Evolutionary conservation across 495 filamentous ascomycete species (phyloP).

Genomic region (Penicillium macrosclerotiorum): DNA sequence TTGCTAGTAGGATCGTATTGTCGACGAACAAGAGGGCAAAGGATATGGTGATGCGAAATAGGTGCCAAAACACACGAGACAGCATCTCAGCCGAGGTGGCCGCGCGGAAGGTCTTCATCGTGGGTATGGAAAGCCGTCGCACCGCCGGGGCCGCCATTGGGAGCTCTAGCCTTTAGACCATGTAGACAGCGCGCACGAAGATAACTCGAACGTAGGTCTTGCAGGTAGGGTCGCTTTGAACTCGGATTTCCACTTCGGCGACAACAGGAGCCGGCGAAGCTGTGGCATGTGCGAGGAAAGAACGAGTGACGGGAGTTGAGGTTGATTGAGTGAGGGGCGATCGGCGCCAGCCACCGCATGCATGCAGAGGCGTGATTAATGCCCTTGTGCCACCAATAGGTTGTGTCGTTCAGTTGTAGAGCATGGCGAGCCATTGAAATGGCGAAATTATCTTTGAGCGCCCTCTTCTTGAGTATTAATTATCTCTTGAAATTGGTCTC

Average conservation of each 20-base stretch:
- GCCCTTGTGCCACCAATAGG: too few relatives aligned
- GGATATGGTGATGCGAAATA: slow-evolving; percentile 30
- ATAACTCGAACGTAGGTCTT: too few relatives aligned
- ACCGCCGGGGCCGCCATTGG: not conserved
- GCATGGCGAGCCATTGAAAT: too few relatives aligned
- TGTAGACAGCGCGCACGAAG: too few relatives aligned
- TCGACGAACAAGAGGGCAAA: slow-evolving; percentile 54
- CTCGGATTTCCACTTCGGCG: too few relatives aligned
- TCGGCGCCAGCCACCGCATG: slow-evolving; percentile 6
- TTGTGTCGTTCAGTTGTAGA: too few relatives aligned
- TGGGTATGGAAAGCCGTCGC: not conserved
- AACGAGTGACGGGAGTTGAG: not conserved
- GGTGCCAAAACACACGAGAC: slow-evolving; percentile 21
- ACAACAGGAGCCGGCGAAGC: not conserved
- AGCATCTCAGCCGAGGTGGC: slow-evolving; percentile 2
- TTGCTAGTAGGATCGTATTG: slow-evolving; percentile 46
- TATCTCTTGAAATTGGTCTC: too few relatives aligned
- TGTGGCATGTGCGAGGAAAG: not conserved
- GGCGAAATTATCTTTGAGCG: too few relatives aligned
- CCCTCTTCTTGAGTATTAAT: too few relatives aligned
- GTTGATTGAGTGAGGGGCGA: not conserved
- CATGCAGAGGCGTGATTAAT: not conserved
- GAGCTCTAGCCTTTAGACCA: too few relatives aligned
- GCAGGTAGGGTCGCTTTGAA: not conserved
- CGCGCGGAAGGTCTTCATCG: slow-evolving; percentile 9